Evolutionary conservation across 371 early-diverging fungal species (phyloP).

Genomic region (Syncephalastrum contaminatum): DNA sequence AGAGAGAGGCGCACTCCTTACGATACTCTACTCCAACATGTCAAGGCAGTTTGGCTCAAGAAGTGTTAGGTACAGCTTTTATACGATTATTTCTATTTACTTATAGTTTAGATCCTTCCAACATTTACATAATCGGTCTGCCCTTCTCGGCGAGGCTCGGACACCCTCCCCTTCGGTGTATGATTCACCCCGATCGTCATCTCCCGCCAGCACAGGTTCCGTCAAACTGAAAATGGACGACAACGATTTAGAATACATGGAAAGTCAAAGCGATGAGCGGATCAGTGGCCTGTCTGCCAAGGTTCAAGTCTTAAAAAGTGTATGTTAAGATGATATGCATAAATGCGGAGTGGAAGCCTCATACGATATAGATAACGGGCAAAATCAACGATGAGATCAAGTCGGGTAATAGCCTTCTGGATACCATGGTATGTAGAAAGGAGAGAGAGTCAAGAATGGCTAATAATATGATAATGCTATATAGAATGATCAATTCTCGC

Average conservation of each 20-base stretch:
- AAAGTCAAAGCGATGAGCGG: conserved; percentile 50
- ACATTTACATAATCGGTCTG: conserved; percentile 46
- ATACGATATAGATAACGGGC: conserved; percentile 38
- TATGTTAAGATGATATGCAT: conserved; percentile 13
- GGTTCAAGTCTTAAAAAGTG: conserved; percentile 47
- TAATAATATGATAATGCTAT: too few relatives aligned
- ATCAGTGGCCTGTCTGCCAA: conserved; percentile 48
- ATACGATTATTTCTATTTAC: background rate
- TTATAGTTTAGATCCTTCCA: conserved; percentile 33
- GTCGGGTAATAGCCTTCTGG: conserved; percentile 44
- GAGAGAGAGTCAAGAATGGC: background rate
- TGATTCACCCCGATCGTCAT: conserved; percentile 16
- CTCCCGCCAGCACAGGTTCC: conserved; percentile 16
- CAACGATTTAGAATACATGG: conserved; percentile 44
- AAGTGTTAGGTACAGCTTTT: conserved; percentile 17
- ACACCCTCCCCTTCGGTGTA: conserved; percentile 27
- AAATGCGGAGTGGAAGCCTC: background rate
- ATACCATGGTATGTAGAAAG: conserved; percentile 36
- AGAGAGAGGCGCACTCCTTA: too few relatives aligned
- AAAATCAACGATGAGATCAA: conserved; percentile 54
- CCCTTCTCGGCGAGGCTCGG: conserved; percentile 34
- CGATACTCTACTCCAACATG: background rate
- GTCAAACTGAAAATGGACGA: conserved; percentile 40
- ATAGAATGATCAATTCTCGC: conserved; percentile 52
- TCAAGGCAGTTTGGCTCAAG: conserved; percentile 19